phyloP scores from a whole-genome alignment of 768 basidiomycete genomes.

The Crucibulum laeve region DNA sequence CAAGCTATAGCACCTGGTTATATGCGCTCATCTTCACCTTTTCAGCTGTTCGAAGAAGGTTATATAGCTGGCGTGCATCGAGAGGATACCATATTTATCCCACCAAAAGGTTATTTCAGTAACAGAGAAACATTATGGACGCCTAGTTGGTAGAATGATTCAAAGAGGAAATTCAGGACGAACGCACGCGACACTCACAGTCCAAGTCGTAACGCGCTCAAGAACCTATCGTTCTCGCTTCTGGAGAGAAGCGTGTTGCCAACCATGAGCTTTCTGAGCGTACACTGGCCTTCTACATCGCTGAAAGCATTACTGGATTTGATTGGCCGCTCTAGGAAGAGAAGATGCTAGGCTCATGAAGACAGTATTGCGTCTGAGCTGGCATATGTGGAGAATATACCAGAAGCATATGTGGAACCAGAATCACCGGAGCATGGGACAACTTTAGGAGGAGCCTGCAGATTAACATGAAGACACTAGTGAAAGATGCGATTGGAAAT shows the following conservation, averaged over 20 bases:
- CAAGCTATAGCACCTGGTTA: too few relatives aligned
- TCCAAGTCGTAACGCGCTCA: background rate
- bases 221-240: background rate
- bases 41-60: too few relatives aligned
- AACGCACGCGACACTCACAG: too few relatives aligned
- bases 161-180: too few relatives aligned
- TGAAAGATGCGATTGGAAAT: constrained; percentile 82
- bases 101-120: too few relatives aligned
- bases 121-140: too few relatives aligned
- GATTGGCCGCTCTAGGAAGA: background rate
- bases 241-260: background rate
- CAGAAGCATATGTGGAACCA: constrained; percentile 10
- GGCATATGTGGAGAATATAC: constrained; percentile 3
- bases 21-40: too few relatives aligned
- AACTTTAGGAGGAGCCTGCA: constrained; percentile 58
- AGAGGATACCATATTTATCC: too few relatives aligned
- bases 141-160: too few relatives aligned
- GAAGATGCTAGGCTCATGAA: constrained; percentile 3
- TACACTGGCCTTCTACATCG: background rate
- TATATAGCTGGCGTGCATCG: too few relatives aligned
- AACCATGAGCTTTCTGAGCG: background rate
- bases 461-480: constrained; percentile 76
- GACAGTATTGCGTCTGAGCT: constrained; percentile 3
- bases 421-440: constrained; percentile 48
- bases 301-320: background rate